These are phyloP conservation scores for Daldinia sp. DNA, from an alignment of 2,329 filamentous ascomycete genomes.

Conservation along the genomic window DNA sequence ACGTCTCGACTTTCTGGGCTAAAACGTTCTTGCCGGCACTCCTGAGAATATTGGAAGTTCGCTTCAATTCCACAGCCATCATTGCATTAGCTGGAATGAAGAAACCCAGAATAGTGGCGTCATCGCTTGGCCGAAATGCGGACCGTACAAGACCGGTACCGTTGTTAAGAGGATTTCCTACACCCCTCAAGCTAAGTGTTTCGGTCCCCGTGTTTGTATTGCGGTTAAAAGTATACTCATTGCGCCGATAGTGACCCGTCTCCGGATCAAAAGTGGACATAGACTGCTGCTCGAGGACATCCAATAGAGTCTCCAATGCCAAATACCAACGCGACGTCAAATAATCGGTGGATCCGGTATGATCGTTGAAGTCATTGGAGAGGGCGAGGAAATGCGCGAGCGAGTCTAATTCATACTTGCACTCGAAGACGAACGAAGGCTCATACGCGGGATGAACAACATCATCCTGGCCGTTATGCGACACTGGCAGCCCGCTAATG, in stretches of 20 bases:
- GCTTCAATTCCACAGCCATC: conserved; percentile 88
- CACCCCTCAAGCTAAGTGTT: conserved; percentile 80
- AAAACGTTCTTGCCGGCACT: conserved; percentile 63
- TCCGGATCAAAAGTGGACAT: conserved; percentile 78
- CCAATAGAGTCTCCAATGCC: conserved; percentile 77
- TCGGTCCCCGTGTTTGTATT: conserved; percentile 85
- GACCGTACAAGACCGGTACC: conserved; percentile 88
- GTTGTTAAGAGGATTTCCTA: conserved; percentile 89
- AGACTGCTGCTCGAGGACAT: conserved; percentile 80
- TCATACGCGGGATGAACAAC: conserved; percentile 87
- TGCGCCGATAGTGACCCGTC: conserved; percentile 70
- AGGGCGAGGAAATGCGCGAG: conserved; percentile 89
- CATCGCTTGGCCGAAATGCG: conserved; percentile 93
- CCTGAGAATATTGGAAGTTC: conserved; percentile 74
- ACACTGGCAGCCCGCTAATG: conserved; percentile 75
- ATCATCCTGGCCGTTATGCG: conserved; percentile 83
- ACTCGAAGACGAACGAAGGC: conserved; percentile 87
- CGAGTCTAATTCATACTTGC: conserved; percentile 98
- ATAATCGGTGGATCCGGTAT: conserved; percentile 81
- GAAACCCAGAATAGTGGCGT: conserved; percentile 92
- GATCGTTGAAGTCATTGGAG: conserved; percentile 83
- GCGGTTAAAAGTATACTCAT: conserved; percentile 89
- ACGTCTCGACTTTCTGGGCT: conserved; percentile 64
- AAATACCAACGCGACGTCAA: conserved; percentile 79
- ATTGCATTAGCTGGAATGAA: conserved; percentile 96